Evolutionary conservation across 2,329 filamentous ascomycete species (phyloP), one percentile per base, ranked within the genome.

Genomic region (Trichophyton schoenleinii): DNA sequence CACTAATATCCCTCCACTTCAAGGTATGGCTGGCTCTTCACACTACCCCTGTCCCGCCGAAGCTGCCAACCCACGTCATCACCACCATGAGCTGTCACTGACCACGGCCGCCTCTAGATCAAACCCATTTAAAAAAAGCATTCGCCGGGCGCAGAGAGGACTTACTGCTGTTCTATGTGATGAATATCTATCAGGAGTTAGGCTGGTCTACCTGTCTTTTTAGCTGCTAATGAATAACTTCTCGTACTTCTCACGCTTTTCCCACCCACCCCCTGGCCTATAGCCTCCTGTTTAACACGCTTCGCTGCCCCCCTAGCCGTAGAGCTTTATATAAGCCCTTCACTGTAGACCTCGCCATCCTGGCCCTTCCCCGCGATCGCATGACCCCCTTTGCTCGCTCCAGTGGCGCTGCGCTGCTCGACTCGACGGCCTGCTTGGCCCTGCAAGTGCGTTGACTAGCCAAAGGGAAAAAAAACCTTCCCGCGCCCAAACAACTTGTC

Each of bases 1-100:
- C 92, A 60, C 77, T 99, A 66, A 99, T 97, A 69, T 89, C 90
- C 1, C 81, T 99, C 65, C 94, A 99, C 78, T 99, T 99, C 81
- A 99, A 99, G 87, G 84, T 85, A 72, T 38, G 34, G 55, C 7
- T 11, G 67, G 28, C 28, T 31, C 63, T 22, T 41, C 18, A 6
- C 46, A 31, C 38, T 20, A 18, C 41, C 41, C 41, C 41, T 44
- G 41, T 44, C 34, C 11, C 41, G 13, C 41, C n/a, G 41, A 44
- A 44, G 41, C 41, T 44, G 41, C n/a, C 41, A 44, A 44, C 41
- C 41, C 41, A 44, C 38, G 52, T 13, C 8, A 46, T 53, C 34
- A 38, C 34, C 34, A 46, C 52, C 49, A 49, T 41, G 59, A 34
- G 20, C 36, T n/a, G 15, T 60, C 22, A 38, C 31, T 53, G 46